Percentiles rank a stretch among this genome's conserved stretches.
These are phyloP conservation scores for Cucumis melo DNA, from an alignment of 306 rosid species.

Conservation along the genomic window DNA sequence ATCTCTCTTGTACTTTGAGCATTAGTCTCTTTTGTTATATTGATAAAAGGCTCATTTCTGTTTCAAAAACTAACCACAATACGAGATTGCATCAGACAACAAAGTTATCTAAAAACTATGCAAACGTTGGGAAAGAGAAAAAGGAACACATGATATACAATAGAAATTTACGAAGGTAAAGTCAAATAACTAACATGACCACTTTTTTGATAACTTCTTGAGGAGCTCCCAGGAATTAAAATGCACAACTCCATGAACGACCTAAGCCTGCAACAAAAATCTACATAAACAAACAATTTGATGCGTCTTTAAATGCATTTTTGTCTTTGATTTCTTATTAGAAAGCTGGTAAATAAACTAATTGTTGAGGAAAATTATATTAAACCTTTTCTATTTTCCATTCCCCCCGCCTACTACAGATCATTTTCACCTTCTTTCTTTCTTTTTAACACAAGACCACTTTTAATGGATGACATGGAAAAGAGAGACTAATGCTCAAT, in stretches of 20 bases:
- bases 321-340: neutral
- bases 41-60: too few species aligned
- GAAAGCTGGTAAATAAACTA: conserved; percentile 8
- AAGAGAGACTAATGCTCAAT: too few species aligned
- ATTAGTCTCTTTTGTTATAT: too few species aligned
- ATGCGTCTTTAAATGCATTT: neutral
- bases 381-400: neutral
- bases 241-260: conserved; percentile 92
- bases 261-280: conserved; percentile 57
- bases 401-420: neutral
- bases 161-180: neutral
- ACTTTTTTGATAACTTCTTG: conserved; percentile 28
- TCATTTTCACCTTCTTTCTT: neutral
- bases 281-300: neutral
- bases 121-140: neutral
- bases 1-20: too few species aligned
- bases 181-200: conserved; percentile 36
- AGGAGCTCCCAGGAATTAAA: conserved; percentile 58
- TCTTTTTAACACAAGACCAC: too few species aligned
- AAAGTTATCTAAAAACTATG: neutral
- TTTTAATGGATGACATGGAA: too few species aligned
- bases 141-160: neutral
- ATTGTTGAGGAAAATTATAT: neutral
- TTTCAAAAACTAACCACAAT: neutral
- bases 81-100: neutral